phyloP scores from a whole-genome alignment of 179 eudicot species.

The Drosera spatulata region DNA sequence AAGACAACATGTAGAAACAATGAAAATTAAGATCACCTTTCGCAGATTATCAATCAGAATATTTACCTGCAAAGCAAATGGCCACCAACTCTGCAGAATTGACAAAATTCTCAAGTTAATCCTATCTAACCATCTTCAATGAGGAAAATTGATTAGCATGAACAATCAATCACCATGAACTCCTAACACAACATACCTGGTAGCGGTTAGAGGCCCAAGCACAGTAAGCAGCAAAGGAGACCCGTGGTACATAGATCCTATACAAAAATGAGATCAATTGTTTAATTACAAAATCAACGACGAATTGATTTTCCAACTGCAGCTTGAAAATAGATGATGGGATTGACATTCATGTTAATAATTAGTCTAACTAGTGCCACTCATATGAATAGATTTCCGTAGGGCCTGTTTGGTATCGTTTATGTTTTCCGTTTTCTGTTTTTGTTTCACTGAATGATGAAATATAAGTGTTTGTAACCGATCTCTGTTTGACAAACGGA shows the following conservation, averaged over 20 bases:
- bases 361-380: no score
- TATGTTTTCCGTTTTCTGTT: no score
- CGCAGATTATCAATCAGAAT: neutral
- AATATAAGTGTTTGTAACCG: no score
- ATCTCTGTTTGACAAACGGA: no score
- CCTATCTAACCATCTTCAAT: neutral
- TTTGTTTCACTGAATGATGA: no score
- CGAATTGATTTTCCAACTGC: neutral
- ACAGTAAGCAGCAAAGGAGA: conserved; percentile 76
- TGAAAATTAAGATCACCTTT: neutral
- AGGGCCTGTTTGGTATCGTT: no score
- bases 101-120: neutral
- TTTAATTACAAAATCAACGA: neutral
- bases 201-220: conserved; percentile 77
- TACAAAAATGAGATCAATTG: neutral
- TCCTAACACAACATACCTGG: conserved; percentile 26
- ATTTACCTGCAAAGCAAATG: conserved; percentile 75
- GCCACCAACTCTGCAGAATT: conserved; percentile 41
- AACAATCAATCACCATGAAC: neutral
- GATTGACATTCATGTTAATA: no score
- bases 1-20: neutral
- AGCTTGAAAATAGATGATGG: no score
- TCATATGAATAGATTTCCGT: no score
- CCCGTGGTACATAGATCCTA: conserved; percentile 98
- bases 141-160: neutral